Conservation (phyloP, 2,329 filamentous ascomycete species). For the Salinomyces thailandicus region DNA sequence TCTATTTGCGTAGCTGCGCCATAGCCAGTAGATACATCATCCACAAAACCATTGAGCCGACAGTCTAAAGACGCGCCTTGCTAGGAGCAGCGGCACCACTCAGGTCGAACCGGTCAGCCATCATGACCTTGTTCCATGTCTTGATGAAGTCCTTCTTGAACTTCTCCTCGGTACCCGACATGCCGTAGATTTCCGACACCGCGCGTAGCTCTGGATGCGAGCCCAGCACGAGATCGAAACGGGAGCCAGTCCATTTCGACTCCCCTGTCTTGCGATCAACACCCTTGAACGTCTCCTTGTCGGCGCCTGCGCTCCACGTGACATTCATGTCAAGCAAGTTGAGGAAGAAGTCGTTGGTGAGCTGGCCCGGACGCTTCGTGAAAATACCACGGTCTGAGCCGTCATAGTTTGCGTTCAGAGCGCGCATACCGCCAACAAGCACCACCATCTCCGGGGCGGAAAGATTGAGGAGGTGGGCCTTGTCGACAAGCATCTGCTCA, state of each 20-base stretch:
- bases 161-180: slow-evolving; percentile 48
- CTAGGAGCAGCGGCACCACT: background rate
- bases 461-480: slow-evolving; percentile 59
- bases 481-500: slow-evolving; percentile 63
- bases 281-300: slow-evolving; percentile 51
- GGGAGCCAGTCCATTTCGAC: slow-evolving; percentile 60
- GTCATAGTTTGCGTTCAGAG: slow-evolving; percentile 60
- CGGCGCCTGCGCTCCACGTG: slow-evolving; percentile 49
- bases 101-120: slow-evolving; percentile 59
- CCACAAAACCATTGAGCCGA: too few relatives aligned
- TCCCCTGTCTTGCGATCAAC: slow-evolving; percentile 52
- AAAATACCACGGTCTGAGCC: slow-evolving; percentile 57
- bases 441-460: slow-evolving; percentile 61
- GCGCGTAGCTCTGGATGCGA: slow-evolving; percentile 65
- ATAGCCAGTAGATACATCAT: too few relatives aligned
- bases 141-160: slow-evolving; percentile 62
- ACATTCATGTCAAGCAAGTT: slow-evolving; percentile 62
- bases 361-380: slow-evolving; percentile 54
- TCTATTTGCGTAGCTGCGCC: too few relatives aligned
- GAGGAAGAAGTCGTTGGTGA: slow-evolving; percentile 75
- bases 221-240: slow-evolving; percentile 60
- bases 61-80: background rate
- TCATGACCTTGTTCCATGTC: slow-evolving; percentile 66
- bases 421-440: slow-evolving; percentile 61
- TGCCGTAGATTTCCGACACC: slow-evolving; percentile 58